phyloP scores from a whole-genome alignment of 1,284 basidiomycete genomes.

The Ceraceosorus guamensis region DNA sequence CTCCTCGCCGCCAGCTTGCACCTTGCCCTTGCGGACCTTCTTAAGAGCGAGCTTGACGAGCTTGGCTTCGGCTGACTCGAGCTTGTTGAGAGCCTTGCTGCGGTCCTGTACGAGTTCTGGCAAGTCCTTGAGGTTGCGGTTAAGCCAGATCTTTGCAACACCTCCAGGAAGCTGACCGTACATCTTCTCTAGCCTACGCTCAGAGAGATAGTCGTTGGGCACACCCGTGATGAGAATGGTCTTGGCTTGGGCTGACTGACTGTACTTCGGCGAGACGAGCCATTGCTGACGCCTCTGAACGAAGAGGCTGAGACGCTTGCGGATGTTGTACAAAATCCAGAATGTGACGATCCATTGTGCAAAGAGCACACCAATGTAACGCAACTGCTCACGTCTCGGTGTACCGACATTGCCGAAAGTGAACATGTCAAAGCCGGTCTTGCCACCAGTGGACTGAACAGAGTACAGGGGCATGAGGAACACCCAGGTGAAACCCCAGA shows the following conservation, averaged over 20 bases:
- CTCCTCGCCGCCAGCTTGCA: conserved; percentile 14
- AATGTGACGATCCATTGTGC: conserved; percentile 46
- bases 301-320: conserved; percentile 71
- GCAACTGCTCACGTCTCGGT: conserved; percentile 28
- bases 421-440: conserved; percentile 63
- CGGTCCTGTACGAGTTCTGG: conserved; percentile 76
- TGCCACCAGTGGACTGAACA: conserved; percentile 50
- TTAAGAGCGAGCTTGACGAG: conserved; percentile 70
- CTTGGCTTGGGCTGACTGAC: conserved; percentile 69
- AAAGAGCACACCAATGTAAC: conserved; percentile 33
- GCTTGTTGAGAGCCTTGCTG: conserved; percentile 63
- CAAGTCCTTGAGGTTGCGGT: conserved; percentile 71
- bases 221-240: conserved; percentile 85
- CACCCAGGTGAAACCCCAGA: conserved; percentile 51
- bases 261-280: conserved; percentile 67
- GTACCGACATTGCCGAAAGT: conserved; percentile 64
- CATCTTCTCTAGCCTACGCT: conserved; percentile 61
- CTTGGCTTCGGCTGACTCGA: conserved; percentile 75
- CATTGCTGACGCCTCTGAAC: conserved; percentile 73
- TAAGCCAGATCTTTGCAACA: conserved; percentile 81
- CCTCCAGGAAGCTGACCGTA: conserved; percentile 74
- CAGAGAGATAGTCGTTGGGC: conserved; percentile 64
- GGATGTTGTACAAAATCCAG: conserved; percentile 78
- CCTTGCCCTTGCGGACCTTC: conserved; percentile 47
- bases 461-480: conserved; percentile 59